These are phyloP conservation scores for Mimosa pudica DNA, from an alignment of 306 rosid genomes.

Conservation along the genomic window DNA sequence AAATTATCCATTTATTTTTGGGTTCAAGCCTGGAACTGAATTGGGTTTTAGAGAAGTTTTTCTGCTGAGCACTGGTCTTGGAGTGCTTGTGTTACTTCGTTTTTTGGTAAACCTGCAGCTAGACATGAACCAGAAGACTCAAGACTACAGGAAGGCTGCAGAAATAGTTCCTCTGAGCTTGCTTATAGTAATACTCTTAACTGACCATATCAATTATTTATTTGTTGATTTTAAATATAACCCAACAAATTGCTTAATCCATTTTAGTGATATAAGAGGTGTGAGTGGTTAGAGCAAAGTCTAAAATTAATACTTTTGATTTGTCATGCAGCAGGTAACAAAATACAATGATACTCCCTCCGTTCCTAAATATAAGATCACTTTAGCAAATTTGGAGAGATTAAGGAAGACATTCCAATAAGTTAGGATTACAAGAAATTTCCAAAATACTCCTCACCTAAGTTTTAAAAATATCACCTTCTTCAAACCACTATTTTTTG, in stretches of 20 bases:
- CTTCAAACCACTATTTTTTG: no score
- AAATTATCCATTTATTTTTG: constrained; percentile 79
- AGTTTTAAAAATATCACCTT: no score
- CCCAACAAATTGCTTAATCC: neutral
- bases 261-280: neutral
- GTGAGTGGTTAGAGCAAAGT: neutral
- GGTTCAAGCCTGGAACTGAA: constrained; percentile 72
- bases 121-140: constrained; percentile 48
- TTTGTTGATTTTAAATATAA: constrained; percentile 3
- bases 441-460: no score
- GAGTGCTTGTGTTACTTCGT: constrained; percentile 62
- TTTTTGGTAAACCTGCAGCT: constrained; percentile 68
- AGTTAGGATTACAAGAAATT: no score
- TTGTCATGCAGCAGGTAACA: neutral
- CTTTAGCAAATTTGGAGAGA: no score
- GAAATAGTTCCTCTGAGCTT: constrained; percentile 72
- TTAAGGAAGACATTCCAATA: no score
- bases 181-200: constrained; percentile 51
- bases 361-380: no score
- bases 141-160: constrained; percentile 45
- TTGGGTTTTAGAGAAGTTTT: constrained; percentile 56
- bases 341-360: no score
- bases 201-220: neutral
- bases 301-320: neutral
- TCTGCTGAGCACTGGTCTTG: constrained; percentile 70